These are phyloP conservation scores for Poa annua DNA, from an alignment of 176 grass and related monocot genomes.

Conservation along the genomic window DNA sequence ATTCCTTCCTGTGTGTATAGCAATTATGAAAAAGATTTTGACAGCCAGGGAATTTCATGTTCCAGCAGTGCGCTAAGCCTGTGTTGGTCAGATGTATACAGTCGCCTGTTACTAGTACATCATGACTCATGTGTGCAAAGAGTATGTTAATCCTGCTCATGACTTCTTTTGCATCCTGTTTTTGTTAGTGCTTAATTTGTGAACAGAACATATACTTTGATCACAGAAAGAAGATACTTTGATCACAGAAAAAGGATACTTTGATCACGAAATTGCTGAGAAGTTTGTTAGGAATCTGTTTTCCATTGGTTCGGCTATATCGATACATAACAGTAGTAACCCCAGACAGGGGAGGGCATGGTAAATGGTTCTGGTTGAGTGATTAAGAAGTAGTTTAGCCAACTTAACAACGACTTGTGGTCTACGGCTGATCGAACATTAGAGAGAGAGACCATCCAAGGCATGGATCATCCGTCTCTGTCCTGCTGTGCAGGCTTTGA, in stretches of 20 bases:
- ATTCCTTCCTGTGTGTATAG: conserved; percentile 9
- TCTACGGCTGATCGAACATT: no score
- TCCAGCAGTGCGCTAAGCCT: not conserved
- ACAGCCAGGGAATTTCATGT: not conserved
- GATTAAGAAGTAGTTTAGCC: no score
- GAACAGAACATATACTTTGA: not conserved
- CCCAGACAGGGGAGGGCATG: no score
- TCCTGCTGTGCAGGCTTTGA: no score
- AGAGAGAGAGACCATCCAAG: no score
- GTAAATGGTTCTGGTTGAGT: no score
- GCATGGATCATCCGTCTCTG: no score
- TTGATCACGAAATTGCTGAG: not conserved
- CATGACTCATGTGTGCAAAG: not conserved
- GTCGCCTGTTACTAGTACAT: conserved; percentile 7
- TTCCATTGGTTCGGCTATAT: no score
- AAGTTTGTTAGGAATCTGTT: no score
- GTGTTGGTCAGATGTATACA: conserved; percentile 1
- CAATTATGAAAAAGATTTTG: not conserved
- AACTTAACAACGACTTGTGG: no score
- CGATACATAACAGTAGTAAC: no score
- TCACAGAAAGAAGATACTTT: no score
- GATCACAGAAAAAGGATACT: not conserved
- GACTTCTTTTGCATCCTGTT: conserved; percentile 6
- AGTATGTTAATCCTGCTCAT: not conserved
- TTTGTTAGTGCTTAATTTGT: not conserved